Evolutionary conservation across 331 rosid species (phyloP).

Genomic region (Cydonia oblonga): DNA sequence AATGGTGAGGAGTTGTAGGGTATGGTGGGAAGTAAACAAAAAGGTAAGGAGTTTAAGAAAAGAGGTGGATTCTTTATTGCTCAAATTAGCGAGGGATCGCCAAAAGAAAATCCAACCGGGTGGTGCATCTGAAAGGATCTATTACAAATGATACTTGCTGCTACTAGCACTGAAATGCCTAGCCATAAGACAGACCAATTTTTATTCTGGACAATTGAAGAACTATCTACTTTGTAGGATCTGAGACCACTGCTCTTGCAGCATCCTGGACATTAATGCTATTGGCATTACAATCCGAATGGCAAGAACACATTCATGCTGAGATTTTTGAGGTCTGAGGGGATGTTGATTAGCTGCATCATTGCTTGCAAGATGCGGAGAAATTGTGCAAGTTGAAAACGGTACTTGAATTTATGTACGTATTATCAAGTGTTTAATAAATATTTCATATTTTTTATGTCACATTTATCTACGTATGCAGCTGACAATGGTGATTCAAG

Average conservation of each 20-base stretch:
- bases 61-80: not conserved
- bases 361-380: conserved; percentile 9
- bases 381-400: not conserved
- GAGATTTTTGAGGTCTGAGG: conserved; percentile 4
- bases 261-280: conserved; percentile 12
- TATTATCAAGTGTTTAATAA: not conserved
- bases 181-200: conserved; percentile 10
- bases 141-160: conserved; percentile 2
- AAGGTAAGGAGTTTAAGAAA: not conserved
- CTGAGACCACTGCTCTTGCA: conserved; percentile 26
- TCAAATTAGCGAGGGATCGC: conserved; percentile 4
- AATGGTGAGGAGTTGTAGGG: not conserved
- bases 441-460: not conserved
- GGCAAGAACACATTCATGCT: conserved; percentile 9
- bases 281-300: conserved; percentile 9
- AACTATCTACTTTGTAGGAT: conserved; percentile 32
- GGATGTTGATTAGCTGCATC: conserved; percentile 4
- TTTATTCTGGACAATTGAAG: conserved; percentile 23
- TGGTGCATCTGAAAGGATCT: not conserved
- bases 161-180: not conserved
- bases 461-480: not conserved
- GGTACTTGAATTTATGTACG: not conserved
- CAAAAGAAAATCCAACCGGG: not conserved
- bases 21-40: conserved; percentile 7
- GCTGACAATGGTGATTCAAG: conserved; percentile 24